These are phyloP conservation scores for Backusella parvicylindrica DNA, from an alignment of 192 early-diverging fungal genomes.

Conservation along the genomic window DNA sequence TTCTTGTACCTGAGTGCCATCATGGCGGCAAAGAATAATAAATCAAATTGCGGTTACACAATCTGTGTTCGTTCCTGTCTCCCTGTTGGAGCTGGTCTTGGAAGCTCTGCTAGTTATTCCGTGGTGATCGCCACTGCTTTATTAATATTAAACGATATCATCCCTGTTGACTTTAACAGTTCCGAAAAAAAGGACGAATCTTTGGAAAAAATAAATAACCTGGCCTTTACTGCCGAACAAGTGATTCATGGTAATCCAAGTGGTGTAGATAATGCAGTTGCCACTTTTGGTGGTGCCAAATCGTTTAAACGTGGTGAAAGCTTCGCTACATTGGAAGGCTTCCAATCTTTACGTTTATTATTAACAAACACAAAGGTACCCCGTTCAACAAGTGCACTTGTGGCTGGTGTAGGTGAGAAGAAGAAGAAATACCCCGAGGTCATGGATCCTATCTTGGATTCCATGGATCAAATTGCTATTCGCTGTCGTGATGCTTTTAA, in stretches of 20 bases:
- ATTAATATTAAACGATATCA: slow-evolving; percentile 51
- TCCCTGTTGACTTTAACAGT: slow-evolving; percentile 13
- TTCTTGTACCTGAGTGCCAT: slow-evolving; percentile 61
- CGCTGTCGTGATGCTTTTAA: slow-evolving; percentile 38
- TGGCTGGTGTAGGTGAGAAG: slow-evolving; percentile 70
- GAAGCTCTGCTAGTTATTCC: slow-evolving; percentile 92
- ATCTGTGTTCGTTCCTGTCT: slow-evolving; percentile 69
- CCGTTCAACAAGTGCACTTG: slow-evolving; percentile 83
- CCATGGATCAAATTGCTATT: slow-evolving; percentile 60
- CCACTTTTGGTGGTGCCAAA: slow-evolving; percentile 84
- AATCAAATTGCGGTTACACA: slow-evolving; percentile 40
- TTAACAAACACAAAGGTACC: slow-evolving; percentile 89
- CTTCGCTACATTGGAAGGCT: slow-evolving; percentile 48
- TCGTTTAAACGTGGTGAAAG: slow-evolving; percentile 60
- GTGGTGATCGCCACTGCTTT: slow-evolving; percentile 78
- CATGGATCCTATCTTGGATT: slow-evolving; percentile 63
- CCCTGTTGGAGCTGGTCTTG: slow-evolving; percentile 92
- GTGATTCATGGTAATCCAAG: slow-evolving; percentile 95
- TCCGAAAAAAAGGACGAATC: slow-evolving; percentile 15
- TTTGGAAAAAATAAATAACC: slow-evolving; percentile 71
- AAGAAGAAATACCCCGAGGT: slow-evolving; percentile 56
- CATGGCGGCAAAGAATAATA: not conserved
- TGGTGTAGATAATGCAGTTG: slow-evolving; percentile 92
- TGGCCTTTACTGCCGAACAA: slow-evolving; percentile 90
- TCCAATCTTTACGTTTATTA: slow-evolving; percentile 68